Evolutionary conservation across 1,139 yeast species (phyloP).

Genomic region (Spencermartinsiella ligniputridi): DNA sequence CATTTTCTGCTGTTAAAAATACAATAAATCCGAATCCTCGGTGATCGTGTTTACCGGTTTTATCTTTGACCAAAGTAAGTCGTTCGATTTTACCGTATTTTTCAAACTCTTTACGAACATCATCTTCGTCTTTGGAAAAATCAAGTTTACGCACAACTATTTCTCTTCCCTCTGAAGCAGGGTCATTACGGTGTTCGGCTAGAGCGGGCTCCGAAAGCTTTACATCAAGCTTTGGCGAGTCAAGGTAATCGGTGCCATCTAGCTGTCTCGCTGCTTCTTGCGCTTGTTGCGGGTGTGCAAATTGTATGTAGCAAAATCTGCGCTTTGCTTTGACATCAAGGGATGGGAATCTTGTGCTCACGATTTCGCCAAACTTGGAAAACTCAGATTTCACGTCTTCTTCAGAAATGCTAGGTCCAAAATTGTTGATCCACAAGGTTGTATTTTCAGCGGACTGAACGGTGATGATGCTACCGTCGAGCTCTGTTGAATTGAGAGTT

Average conservation of each 20-base stretch:
- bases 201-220: slow-evolving; percentile 54
- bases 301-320: slow-evolving; percentile 76
- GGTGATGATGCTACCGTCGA: slow-evolving; percentile 42
- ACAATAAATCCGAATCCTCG: slow-evolving; percentile 36
- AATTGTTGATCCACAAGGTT: slow-evolving; percentile 68
- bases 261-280: slow-evolving; percentile 41
- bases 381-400: slow-evolving; percentile 44
- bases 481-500: slow-evolving; percentile 50
- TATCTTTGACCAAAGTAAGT: slow-evolving; percentile 24
- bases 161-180: slow-evolving; percentile 46
- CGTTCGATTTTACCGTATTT: slow-evolving; percentile 48
- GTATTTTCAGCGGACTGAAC: slow-evolving; percentile 45
- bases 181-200: slow-evolving; percentile 25
- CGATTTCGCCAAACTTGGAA: slow-evolving; percentile 41
- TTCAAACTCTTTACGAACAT: slow-evolving; percentile 33
- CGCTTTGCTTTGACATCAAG: slow-evolving; percentile 53
- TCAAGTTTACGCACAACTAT: slow-evolving; percentile 52
- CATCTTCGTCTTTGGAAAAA: slow-evolving; percentile 32
- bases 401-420: slow-evolving; percentile 53
- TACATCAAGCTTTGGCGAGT: slow-evolving; percentile 42
- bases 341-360: slow-evolving; percentile 65
- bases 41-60: slow-evolving; percentile 24
- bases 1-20: slow-evolving; percentile 24
- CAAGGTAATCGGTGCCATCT: slow-evolving; percentile 37
- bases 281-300: slow-evolving; percentile 44